A percentile compares a stretch with the other conserved stretches of the same genome.
Evolutionary conservation across 805 yeast genomes (phyloP).

Genomic region (Myxozyma kluyveri): DNA sequence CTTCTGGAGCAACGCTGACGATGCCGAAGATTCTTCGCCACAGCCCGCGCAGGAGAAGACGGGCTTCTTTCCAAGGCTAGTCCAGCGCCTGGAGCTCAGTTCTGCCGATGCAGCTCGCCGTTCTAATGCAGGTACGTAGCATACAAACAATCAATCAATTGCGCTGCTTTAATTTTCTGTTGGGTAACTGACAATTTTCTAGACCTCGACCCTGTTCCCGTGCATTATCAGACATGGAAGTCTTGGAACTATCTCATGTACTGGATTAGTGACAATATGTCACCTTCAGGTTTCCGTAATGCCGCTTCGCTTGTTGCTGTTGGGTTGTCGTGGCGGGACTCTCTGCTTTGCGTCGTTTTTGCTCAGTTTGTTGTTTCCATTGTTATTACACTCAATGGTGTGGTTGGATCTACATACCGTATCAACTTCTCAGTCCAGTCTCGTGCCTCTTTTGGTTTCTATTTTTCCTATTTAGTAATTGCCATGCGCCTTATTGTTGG

Average conservation of each 20-base stretch:
- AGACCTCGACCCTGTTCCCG: slow-evolving; percentile 27
- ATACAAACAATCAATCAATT: no score
- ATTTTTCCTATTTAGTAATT: slow-evolving; percentile 73
- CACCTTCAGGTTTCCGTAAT: slow-evolving; percentile 44
- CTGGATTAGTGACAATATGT: slow-evolving; percentile 33
- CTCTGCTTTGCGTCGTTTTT: slow-evolving; percentile 47
- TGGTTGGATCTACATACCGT: slow-evolving; percentile 50
- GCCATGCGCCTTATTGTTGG: slow-evolving; percentile 56
- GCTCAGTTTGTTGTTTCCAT: slow-evolving; percentile 44
- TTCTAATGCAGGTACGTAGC: slow-evolving; percentile 7
- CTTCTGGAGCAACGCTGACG: no score
- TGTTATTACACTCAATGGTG: slow-evolving; percentile 46
- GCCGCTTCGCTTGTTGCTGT: slow-evolving; percentile 45
- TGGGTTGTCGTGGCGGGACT: slow-evolving; percentile 46
- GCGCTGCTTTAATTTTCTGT: neutral
- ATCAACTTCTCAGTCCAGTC: slow-evolving; percentile 49
- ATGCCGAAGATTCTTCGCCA: no score
- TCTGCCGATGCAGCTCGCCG: slow-evolving; percentile 3
- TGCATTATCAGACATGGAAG: slow-evolving; percentile 48
- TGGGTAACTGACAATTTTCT: neutral
- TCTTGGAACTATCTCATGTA: slow-evolving; percentile 40
- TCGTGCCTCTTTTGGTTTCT: slow-evolving; percentile 52
- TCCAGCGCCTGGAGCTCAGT: slow-evolving; percentile 4
- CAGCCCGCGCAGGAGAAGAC: no score
- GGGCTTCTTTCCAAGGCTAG: neutral